Evolutionary conservation across 2,329 filamentous ascomycete genomes (phyloP), one percentile per base, ranked within the genome.

Genomic region (Xylaria sp.): DNA sequence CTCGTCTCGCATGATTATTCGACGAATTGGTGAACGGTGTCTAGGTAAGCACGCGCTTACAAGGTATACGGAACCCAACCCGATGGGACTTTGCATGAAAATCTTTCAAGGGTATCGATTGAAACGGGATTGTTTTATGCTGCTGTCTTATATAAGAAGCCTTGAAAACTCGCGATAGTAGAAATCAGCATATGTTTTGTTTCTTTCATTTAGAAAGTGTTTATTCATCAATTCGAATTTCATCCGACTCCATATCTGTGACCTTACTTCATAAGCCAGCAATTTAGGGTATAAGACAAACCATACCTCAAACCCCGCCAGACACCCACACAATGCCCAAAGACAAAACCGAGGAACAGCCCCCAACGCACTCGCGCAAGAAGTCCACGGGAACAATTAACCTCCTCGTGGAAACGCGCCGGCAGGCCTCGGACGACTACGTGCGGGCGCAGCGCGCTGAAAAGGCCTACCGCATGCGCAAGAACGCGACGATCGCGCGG

Each of bases 361-460:
- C 9, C 2, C 28, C 15, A 7, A 44, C n/a, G n/a, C 65, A 63
- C 57, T n/a, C 10, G 3, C 58, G 70, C 39, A 48, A 44, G 23
- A 69, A 67, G 58, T 72, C 83, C 15, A 81, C 82, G 0, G 81
- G 81, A 64, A 85, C 83, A 20, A 81, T 84, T 72, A 79, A 80
- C 70, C 75, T 83, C 39, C 81, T 84, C 51, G 77, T 78, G 55
- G 79, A 78, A 62, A 81, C 78, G 65, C 79, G 81, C 31, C 80
- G 77, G 46, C 74, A 78, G 50, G 82, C 82, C 34, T 81, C 81
- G 13, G 75, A 81, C 64, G 77, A 81, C 41, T 79, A 80, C 66
- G 73, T 78, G 52, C 78, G 80, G 57, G 83, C 83, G 3, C 77
- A 80, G 66, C 77, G 78, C 23, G 81, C 82, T 59, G 82, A 85